Evolutionary conservation across 257 asterid genomes (phyloP).

Genomic region (Lycium barbarum): DNA sequence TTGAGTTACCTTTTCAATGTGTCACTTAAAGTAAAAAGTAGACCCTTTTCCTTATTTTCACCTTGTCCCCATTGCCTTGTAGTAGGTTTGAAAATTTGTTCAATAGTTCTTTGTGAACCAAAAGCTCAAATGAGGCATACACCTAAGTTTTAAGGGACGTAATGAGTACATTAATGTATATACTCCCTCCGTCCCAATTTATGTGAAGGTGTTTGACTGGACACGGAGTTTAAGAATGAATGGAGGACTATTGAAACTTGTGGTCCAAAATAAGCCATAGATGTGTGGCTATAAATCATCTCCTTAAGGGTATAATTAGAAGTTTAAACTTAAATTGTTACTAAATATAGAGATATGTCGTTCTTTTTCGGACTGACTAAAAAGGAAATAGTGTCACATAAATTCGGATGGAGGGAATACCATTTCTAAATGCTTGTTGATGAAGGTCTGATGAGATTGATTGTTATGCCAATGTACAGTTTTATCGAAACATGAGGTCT

Average conservation of each 20-base stretch:
- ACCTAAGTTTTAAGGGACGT: neutral
- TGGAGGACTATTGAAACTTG: too few relatives aligned
- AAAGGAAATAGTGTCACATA: too few relatives aligned
- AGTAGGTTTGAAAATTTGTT: neutral
- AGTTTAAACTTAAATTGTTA: too few relatives aligned
- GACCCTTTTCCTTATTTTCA: neutral
- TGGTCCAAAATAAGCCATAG: too few relatives aligned
- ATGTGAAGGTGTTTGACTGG: too few relatives aligned
- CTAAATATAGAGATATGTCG: too few relatives aligned
- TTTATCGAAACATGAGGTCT: conserved; percentile 86
- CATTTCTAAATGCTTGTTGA: neutral
- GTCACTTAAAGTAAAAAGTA: neutral
- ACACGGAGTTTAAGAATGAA: too few relatives aligned
- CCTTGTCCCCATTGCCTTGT: neutral
- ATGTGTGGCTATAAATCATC: too few relatives aligned
- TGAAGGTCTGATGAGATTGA: conserved; percentile 28
- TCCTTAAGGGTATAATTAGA: too few relatives aligned
- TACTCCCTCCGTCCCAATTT: neutral
- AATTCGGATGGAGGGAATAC: too few relatives aligned
- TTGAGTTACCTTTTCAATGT: neutral
- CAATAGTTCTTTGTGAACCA: neutral
- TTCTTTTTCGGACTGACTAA: too few relatives aligned
- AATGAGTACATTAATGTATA: neutral
- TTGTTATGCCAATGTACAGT: conserved; percentile 49
- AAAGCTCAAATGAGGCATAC: neutral